Percentiles rank a stretch among this genome's conserved stretches.
Conservation (phyloP, 306 rosid species). For the Ceratonia siliqua region DNA sequence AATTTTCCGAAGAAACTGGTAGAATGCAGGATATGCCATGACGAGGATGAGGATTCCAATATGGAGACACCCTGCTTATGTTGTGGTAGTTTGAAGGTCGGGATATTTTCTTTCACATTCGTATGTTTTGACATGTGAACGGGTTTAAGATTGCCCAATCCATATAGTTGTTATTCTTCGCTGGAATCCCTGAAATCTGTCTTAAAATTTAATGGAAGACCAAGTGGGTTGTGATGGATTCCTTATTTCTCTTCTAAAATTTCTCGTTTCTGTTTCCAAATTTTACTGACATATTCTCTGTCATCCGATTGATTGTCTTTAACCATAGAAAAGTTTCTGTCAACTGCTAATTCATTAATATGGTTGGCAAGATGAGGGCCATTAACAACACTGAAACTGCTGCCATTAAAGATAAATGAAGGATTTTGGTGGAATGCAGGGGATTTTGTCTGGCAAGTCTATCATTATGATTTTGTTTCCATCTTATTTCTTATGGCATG, state of each 20-base stretch:
- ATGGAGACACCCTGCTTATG: conserved; percentile 99
- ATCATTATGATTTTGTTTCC: not conserved
- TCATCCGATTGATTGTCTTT: not conserved
- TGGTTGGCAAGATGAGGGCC: conserved; percentile 13
- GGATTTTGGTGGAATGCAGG: conserved; percentile 24
- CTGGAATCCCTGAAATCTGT: not conserved
- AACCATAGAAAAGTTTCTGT: not conserved
- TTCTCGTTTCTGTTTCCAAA: not conserved
- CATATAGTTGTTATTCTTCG: not conserved
- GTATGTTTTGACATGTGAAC: conserved; percentile 10
- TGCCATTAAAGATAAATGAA: not conserved
- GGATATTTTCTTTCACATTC: not conserved
- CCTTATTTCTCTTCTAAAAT: not conserved
- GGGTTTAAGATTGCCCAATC: not conserved
- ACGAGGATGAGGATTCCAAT: conserved; percentile 83
- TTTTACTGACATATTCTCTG: not conserved
- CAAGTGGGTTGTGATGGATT: conserved; percentile 13
- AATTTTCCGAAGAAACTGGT: conserved; percentile 55
- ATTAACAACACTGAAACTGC: not conserved
- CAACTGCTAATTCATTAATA: not conserved
- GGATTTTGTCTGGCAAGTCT: conserved; percentile 12
- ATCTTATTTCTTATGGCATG: not conserved
- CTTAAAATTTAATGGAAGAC: conserved; percentile 17
- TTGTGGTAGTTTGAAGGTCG: conserved; percentile 94
- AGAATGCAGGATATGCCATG: conserved; percentile 96